These are phyloP conservation scores for Pleurotus giganteus DNA, from an alignment of 768 basidiomycete genomes.

Conservation along the genomic window DNA sequence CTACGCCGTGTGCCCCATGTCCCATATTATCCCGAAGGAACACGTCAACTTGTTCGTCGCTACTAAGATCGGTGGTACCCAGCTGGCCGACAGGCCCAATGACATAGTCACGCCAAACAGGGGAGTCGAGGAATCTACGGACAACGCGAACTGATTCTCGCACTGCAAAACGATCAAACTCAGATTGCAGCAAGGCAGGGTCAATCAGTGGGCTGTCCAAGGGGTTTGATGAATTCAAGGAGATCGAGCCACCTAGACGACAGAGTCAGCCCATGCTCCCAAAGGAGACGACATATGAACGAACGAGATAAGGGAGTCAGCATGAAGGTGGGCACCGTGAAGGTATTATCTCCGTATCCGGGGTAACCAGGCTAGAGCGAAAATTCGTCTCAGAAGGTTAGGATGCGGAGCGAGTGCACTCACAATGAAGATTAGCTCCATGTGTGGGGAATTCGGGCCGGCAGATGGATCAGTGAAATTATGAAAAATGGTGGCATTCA, in stretches of 20 bases:
- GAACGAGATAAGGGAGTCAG: constrained; percentile 20
- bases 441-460: constrained; percentile 19
- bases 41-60: constrained; percentile 23
- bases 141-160: constrained; percentile 19
- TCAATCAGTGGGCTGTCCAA: constrained; percentile 24
- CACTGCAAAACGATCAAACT: constrained; percentile 21
- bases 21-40: constrained; percentile 19
- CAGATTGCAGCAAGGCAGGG: constrained; percentile 17
- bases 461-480: constrained; percentile 21
- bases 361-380: constrained; percentile 10
- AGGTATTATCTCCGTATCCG: constrained; percentile 13
- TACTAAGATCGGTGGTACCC: constrained; percentile 16
- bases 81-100: constrained; percentile 17
- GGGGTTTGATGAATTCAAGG: constrained; percentile 18
- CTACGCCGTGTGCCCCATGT: constrained; percentile 29
- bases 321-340: constrained; percentile 10
- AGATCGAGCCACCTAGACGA: constrained; percentile 22
- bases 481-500: constrained; percentile 12
- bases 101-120: constrained; percentile 26
- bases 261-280: neutral
- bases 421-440: constrained; percentile 19
- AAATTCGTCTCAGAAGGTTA: constrained; percentile 8
- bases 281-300: neutral
- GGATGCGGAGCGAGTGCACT: neutral
- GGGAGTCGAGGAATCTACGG: constrained; percentile 20